Percentiles rank a stretch among this genome's conserved stretches.
Evolutionary conservation across 805 yeast genomes (phyloP).

Genomic region (Kodamaea laetipori): DNA sequence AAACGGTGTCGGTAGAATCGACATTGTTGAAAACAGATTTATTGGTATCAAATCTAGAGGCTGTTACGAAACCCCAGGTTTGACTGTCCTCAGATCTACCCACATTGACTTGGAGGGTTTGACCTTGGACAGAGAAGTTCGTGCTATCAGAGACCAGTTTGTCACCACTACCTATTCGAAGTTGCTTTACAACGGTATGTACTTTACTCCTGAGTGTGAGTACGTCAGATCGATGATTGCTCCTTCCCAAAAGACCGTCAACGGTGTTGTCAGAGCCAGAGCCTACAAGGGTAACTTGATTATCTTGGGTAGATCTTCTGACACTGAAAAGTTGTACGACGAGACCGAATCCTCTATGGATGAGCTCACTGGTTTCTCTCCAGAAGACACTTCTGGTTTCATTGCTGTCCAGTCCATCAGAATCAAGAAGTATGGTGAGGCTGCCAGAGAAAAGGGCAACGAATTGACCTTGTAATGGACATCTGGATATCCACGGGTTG

Average conservation of each 20-base stretch:
- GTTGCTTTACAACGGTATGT: constrained; percentile 93
- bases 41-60: constrained; percentile 99
- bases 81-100: constrained; percentile 88
- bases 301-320: constrained; percentile 91
- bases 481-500: constrained; percentile 4
- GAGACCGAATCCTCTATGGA: constrained; percentile 99
- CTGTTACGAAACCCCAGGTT: constrained; percentile 99
- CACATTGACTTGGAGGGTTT: constrained; percentile 97
- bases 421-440: constrained; percentile 96
- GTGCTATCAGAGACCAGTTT: constrained; percentile 93
- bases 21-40: constrained; percentile 98
- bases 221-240: constrained; percentile 89
- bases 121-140: constrained; percentile 95
- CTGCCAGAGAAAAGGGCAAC: constrained; percentile 79
- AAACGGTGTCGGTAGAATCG: constrained; percentile 99
- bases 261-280: constrained; percentile 93
- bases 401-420: constrained; percentile 98
- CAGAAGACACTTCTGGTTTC: constrained; percentile 96
- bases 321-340: constrained; percentile 94
- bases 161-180: constrained; percentile 92
- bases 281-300: constrained; percentile 87
- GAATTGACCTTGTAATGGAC: constrained; percentile 43
- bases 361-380: constrained; percentile 96
- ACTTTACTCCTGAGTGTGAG: constrained; percentile 98
- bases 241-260: constrained; percentile 93